phyloP scores from a whole-genome alignment of 2,329 filamentous ascomycete species.

The Penicillium sp. region DNA sequence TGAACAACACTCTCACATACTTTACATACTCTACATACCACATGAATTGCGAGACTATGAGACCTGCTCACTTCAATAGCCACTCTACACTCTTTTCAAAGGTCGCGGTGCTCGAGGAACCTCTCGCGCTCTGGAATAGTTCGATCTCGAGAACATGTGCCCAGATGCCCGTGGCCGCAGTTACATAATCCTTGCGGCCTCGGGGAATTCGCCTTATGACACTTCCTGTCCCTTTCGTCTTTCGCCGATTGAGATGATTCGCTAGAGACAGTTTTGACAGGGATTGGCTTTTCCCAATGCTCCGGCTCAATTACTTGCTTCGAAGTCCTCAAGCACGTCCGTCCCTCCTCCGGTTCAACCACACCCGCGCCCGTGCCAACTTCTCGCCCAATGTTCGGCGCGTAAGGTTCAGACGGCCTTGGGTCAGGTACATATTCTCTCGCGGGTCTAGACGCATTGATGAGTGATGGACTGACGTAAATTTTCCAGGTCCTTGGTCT shows the following conservation, averaged over 20 bases:
- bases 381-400: conserved; percentile 29
- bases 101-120: too few species aligned
- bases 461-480: neutral
- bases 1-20: too few species aligned
- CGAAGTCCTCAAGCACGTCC: conserved; percentile 25
- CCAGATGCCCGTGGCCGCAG: neutral
- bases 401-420: conserved; percentile 38
- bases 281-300: conserved; percentile 33
- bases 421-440: conserved; percentile 31
- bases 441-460: neutral
- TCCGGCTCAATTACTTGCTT: conserved; percentile 32
- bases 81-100: too few species aligned
- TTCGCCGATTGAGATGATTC: conserved; percentile 6
- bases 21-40: too few species aligned
- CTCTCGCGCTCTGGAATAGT: too few species aligned
- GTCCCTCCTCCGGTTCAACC: conserved; percentile 22
- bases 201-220: neutral
- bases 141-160: neutral
- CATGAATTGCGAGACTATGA: too few species aligned
- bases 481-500: conserved; percentile 29
- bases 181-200: conserved; percentile 6
- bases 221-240: neutral
- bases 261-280: conserved; percentile 4
- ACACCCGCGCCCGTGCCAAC: conserved; percentile 7
- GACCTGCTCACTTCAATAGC: too few species aligned